Conservation (phyloP, 2,329 filamentous ascomycete genomes). For the Blastomyces emzantsi region DNA sequence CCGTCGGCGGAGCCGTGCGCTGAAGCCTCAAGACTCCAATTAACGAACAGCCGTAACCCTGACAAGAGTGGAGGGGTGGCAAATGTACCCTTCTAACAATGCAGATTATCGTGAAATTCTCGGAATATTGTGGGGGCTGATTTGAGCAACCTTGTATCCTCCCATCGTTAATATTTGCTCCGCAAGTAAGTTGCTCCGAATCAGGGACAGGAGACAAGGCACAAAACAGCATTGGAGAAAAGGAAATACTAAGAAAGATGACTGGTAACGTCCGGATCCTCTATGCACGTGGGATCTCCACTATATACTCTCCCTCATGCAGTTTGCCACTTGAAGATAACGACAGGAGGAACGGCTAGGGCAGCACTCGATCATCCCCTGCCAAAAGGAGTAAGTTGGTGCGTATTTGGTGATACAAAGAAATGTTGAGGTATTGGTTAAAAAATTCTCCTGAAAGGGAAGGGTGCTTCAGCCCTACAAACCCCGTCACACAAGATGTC, state of each 20-base stretch:
- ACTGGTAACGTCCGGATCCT: background rate
- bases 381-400: background rate
- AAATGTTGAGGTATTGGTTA: background rate
- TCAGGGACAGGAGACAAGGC: background rate
- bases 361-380: background rate
- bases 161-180: background rate
- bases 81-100: background rate
- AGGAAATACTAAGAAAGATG: background rate
- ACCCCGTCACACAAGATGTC: background rate
- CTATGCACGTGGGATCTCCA: background rate
- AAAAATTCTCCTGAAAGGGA: background rate
- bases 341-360: background rate
- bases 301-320: background rate
- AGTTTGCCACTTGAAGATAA: background rate
- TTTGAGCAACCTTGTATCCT: background rate
- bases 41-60: background rate
- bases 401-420: background rate
- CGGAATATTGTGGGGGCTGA: background rate
- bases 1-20: background rate
- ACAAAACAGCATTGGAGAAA: background rate
- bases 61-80: background rate
- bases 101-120: background rate
- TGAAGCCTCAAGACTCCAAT: background rate
- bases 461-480: background rate
- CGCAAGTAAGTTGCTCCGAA: background rate